Percentiles rank a stretch among this genome's conserved stretches.
Conservation (phyloP, 2,329 filamentous ascomycete species). For the Trichoderma lentiforme region DNA sequence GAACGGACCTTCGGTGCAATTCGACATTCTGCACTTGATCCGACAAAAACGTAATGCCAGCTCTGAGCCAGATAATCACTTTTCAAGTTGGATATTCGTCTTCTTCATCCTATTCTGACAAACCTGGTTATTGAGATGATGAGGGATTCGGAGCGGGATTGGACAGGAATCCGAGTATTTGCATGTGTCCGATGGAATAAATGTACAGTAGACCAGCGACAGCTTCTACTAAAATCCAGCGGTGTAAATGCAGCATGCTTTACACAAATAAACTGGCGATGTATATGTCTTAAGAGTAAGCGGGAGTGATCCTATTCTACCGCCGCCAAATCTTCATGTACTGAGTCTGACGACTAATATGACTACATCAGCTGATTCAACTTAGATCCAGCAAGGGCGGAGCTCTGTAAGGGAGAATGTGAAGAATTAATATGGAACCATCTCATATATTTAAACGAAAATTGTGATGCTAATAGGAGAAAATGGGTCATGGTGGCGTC, state of each 20-base stretch:
- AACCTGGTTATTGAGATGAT: background rate
- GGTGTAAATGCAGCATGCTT: background rate
- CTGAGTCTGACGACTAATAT: too few species aligned
- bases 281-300: background rate
- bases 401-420: too few species aligned
- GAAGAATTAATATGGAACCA: too few species aligned
- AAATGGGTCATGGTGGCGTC: background rate
- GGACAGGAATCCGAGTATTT: background rate
- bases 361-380: too few species aligned
- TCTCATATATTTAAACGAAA: too few species aligned
- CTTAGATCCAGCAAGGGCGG: too few species aligned
- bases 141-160: background rate
- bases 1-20: background rate
- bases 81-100: background rate
- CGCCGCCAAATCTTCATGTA: too few species aligned
- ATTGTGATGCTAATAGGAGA: too few species aligned
- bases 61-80: background rate
- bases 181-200: background rate
- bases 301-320: too few species aligned
- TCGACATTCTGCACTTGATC: background rate
- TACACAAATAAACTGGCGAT: background rate
- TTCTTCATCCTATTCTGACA: background rate
- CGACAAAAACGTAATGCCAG: background rate
- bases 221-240: background rate
- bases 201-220: background rate